These are phyloP conservation scores for Phytophthora idaei DNA, from an alignment of 352 stramenopile genomes.

Conservation along the genomic window DNA sequence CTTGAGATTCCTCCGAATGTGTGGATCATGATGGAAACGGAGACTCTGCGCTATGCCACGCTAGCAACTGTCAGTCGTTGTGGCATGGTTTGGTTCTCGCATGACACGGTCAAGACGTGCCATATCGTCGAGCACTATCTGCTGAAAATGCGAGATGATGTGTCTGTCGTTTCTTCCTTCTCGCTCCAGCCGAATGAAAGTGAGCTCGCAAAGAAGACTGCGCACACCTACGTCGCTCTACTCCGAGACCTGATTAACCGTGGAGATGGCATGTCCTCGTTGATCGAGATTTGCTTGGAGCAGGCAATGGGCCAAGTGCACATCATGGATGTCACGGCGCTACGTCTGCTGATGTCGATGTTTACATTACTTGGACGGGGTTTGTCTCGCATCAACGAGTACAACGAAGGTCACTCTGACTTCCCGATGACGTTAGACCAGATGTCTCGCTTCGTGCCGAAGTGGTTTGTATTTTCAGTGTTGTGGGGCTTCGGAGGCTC, in stretches of 20 bases:
- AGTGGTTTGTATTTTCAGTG: constrained; percentile 98
- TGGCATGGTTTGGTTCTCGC: constrained; percentile 99
- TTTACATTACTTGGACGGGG: constrained; percentile 96
- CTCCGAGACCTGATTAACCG: constrained; percentile 65
- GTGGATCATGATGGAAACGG: constrained; percentile 99
- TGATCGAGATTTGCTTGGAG: constrained; percentile 94
- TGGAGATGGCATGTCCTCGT: constrained; percentile 57
- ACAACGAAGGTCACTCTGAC: constrained; percentile 98
- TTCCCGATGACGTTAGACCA: constrained; percentile 98
- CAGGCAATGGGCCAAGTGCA: constrained; percentile 92
- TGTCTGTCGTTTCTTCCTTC: constrained; percentile 69
- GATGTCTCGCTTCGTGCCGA: constrained; percentile 95
- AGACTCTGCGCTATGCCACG: constrained; percentile 98
- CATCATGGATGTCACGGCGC: constrained; percentile 96
- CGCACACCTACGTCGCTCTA: constrained; percentile 64
- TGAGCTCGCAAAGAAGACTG: constrained; percentile 69
- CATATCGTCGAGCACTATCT: constrained; percentile 93
- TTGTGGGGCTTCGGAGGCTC: constrained; percentile 99
- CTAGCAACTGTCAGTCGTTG: constrained; percentile 99
- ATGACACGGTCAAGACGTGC: constrained; percentile 93
- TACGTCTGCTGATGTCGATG: constrained; percentile 96
- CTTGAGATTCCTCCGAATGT: constrained; percentile 98
- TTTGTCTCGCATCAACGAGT: constrained; percentile 95
- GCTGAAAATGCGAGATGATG: constrained; percentile 69
- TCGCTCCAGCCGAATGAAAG: constrained; percentile 69